A percentile compares a stretch with the other conserved stretches of the same genome.
These are phyloP conservation scores for Colletotrichum eremochloae DNA, from an alignment of 2,329 filamentous ascomycete species.

Conservation along the genomic window DNA sequence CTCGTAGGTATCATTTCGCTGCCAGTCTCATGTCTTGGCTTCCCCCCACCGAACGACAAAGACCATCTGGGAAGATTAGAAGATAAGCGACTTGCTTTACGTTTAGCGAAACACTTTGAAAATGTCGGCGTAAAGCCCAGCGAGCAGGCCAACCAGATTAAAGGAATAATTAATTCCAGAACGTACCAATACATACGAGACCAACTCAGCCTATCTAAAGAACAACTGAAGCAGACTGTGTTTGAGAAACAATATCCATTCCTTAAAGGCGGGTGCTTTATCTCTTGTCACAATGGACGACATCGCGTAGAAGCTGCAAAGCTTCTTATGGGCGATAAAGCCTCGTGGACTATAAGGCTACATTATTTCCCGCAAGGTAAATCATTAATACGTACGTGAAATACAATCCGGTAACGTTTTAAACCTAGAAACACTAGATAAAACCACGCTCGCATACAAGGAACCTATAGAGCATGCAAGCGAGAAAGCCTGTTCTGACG, in stretches of 20 bases:
- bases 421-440: slow-evolving; percentile 3
- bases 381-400: not conserved
- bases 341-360: slow-evolving; percentile 6
- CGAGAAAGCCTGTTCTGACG: not conserved
- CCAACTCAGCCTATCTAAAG: not conserved
- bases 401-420: not conserved
- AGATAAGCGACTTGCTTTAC: slow-evolving; percentile 4
- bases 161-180: not conserved
- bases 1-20: not conserved
- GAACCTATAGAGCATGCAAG: slow-evolving; percentile 4
- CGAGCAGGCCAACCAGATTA: slow-evolving; percentile 3
- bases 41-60: not conserved
- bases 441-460: not conserved
- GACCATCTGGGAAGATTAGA: not conserved
- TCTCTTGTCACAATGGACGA: not conserved
- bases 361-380: slow-evolving; percentile 8
- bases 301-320: slow-evolving; percentile 12
- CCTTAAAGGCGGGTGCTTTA: not conserved
- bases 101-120: slow-evolving; percentile 5
- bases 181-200: not conserved
- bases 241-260: not conserved
- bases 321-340: slow-evolving; percentile 7
- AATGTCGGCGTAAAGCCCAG: not conserved
- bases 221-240: not conserved
- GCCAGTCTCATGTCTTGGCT: slow-evolving; percentile 6